These are phyloP conservation scores for Fusarium sp. DNA, from an alignment of 2,329 filamentous ascomycete genomes.

Conservation along the genomic window DNA sequence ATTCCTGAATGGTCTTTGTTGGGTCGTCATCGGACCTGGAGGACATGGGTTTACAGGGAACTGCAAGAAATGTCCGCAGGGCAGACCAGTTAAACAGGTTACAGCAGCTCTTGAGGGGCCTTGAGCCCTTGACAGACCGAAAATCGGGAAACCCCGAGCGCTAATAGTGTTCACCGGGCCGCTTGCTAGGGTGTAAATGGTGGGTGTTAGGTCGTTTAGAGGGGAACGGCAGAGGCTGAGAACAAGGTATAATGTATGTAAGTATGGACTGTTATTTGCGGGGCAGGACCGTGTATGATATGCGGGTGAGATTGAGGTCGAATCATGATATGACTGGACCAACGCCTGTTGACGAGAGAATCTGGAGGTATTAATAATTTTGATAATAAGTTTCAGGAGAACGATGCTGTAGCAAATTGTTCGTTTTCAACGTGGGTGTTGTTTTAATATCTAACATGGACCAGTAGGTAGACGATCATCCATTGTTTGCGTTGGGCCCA, in stretches of 20 bases:
- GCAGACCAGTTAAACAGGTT: constrained; percentile 40
- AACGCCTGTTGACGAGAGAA: background rate
- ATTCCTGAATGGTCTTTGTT: constrained; percentile 14
- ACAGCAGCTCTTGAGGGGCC: background rate
- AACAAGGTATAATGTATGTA: constrained; percentile 14
- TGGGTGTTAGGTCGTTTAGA: constrained; percentile 16
- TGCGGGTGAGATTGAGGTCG: constrained; percentile 11
- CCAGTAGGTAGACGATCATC: background rate
- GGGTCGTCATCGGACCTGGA: constrained; percentile 30
- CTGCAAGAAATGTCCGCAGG: constrained; percentile 35
- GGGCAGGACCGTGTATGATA: constrained; percentile 14
- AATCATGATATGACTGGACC: constrained; percentile 9
- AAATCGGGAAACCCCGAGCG: constrained; percentile 44
- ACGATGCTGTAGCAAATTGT: background rate
- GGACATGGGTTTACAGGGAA: constrained; percentile 9
- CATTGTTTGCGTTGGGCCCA: background rate
- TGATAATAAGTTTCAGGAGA: background rate
- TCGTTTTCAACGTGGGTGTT: background rate
- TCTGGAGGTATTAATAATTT: background rate
- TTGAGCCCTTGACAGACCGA: constrained; percentile 23
- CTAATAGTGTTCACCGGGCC: constrained; percentile 39
- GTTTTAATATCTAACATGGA: background rate
- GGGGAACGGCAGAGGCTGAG: constrained; percentile 33
- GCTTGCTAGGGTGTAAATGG: constrained; percentile 38
- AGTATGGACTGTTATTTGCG: constrained; percentile 9